These are phyloP conservation scores for Suillus clintonianus DNA, from an alignment of 768 basidiomycete genomes.

Conservation along the genomic window DNA sequence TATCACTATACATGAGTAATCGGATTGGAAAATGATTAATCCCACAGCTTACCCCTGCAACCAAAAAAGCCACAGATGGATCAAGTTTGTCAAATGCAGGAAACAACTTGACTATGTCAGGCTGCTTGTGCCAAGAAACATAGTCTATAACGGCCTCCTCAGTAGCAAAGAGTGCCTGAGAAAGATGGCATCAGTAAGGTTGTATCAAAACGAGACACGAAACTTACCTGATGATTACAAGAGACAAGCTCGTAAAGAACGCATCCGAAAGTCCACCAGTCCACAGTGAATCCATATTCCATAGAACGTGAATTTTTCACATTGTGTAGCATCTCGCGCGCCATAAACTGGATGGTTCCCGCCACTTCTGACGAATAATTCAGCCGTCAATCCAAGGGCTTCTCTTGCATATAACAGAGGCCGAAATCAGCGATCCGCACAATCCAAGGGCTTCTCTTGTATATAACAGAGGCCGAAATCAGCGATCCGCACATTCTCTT, in stretches of 20 bases:
- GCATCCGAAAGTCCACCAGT: conserved; percentile 47
- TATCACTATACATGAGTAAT: background rate
- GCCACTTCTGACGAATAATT: conserved; percentile 27
- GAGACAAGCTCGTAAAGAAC: conserved; percentile 41
- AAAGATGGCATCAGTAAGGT: background rate
- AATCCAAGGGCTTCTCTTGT: conserved; percentile 37
- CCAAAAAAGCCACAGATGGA: conserved; percentile 23
- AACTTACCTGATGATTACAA: conserved; percentile 21
- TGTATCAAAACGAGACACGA: background rate
- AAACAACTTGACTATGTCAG: conserved; percentile 18
- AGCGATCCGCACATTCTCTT: conserved; percentile 40
- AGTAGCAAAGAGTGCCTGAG: conserved; percentile 28
- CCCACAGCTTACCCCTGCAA: conserved; percentile 30
- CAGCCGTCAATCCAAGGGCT: conserved; percentile 13
- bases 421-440: conserved; percentile 46
- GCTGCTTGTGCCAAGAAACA: conserved; percentile 17
- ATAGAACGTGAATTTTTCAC: conserved; percentile 7
- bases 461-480: conserved; percentile 42
- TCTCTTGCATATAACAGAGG: conserved; percentile 26
- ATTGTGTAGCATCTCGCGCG: conserved; percentile 41
- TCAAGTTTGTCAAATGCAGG: conserved; percentile 24
- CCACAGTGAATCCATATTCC: conserved; percentile 34
- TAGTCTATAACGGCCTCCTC: conserved; percentile 24
- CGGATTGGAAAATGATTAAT: background rate
- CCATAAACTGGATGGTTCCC: conserved; percentile 41